Conservation (phyloP, 495 filamentous ascomycete species). For the Pyronema domesticum region DNA sequence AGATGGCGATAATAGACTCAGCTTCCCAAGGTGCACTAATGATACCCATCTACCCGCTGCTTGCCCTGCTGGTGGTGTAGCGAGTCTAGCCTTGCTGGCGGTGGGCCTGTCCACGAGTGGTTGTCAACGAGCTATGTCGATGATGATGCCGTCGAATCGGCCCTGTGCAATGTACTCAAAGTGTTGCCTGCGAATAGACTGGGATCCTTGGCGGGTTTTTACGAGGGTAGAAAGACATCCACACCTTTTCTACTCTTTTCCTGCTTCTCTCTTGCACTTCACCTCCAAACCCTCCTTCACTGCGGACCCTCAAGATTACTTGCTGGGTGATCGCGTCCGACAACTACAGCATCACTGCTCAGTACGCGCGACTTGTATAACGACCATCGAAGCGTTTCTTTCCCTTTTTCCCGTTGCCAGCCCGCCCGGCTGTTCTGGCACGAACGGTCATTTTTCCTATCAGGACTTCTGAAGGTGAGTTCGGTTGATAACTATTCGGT, state of each 20-base stretch:
- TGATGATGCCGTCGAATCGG: no score
- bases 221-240: neutral
- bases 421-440: conserved; percentile 26
- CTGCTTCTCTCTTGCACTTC: conserved; percentile 11
- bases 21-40: no score
- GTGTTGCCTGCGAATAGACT: no score
- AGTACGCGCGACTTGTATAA: conserved; percentile 22
- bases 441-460: conserved; percentile 14
- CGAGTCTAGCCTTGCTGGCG: no score
- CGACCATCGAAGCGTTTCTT: conserved; percentile 22
- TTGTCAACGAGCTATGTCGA: no score
- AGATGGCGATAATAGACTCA: no score
- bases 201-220: no score
- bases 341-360: conserved; percentile 16
- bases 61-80: no score
- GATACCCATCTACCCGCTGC: no score
- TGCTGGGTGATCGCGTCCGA: conserved; percentile 25
- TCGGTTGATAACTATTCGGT: neutral
- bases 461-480: neutral
- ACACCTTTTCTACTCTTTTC: conserved; percentile 12
- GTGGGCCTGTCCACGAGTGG: no score
- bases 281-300: conserved; percentile 18
- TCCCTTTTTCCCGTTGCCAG: conserved; percentile 26
- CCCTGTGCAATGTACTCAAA: no score
- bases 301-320: conserved; percentile 23